A percentile compares a stretch with the other conserved stretches of the same genome.
These are phyloP conservation scores for Rhizopus microsporus DNA, from an alignment of 371 early-diverging fungal genomes.

Conservation along the genomic window DNA sequence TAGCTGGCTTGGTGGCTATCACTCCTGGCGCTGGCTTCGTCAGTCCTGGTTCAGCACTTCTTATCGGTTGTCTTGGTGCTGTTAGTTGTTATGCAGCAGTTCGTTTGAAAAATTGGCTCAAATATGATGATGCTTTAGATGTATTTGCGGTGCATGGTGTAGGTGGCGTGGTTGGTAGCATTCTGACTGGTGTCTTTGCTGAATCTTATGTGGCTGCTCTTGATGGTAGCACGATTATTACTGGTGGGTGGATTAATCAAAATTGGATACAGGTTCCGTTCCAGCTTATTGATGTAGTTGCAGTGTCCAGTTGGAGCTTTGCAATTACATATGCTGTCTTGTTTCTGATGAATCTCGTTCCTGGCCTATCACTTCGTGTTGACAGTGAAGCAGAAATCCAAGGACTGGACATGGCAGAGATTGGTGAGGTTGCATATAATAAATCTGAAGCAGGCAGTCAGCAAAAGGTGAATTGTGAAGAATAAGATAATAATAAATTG, in stretches of 20 bases:
- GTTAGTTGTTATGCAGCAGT: conserved; percentile 76
- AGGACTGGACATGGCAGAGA: conserved; percentile 78
- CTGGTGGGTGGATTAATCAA: conserved; percentile 84
- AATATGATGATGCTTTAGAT: conserved; percentile 88
- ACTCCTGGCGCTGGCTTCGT: conserved; percentile 93
- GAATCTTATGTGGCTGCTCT: conserved; percentile 72
- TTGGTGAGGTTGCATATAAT: conserved; percentile 76
- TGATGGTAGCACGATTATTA: conserved; percentile 66
- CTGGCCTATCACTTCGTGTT: conserved; percentile 74
- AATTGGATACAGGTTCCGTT: conserved; percentile 78
- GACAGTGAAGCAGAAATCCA: conserved; percentile 67
- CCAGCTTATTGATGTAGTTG: conserved; percentile 78
- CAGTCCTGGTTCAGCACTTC: conserved; percentile 77
- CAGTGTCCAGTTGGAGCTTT: conserved; percentile 83
- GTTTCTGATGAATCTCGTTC: conserved; percentile 77
- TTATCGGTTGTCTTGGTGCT: conserved; percentile 78
- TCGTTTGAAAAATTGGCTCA: conserved; percentile 74
- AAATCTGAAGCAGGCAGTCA: background rate
- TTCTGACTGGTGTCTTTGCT: conserved; percentile 92
- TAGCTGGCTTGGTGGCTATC: conserved; percentile 89
- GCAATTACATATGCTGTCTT: conserved; percentile 72
- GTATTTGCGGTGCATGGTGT: conserved; percentile 89
- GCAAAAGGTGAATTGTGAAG: background rate
- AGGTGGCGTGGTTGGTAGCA: conserved; percentile 82
- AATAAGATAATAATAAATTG: background rate